Evolutionary conservation across 768 basidiomycete genomes (phyloP), one percentile per base, ranked within the genome.

Genomic region (Rossbeevera mucosa): DNA sequence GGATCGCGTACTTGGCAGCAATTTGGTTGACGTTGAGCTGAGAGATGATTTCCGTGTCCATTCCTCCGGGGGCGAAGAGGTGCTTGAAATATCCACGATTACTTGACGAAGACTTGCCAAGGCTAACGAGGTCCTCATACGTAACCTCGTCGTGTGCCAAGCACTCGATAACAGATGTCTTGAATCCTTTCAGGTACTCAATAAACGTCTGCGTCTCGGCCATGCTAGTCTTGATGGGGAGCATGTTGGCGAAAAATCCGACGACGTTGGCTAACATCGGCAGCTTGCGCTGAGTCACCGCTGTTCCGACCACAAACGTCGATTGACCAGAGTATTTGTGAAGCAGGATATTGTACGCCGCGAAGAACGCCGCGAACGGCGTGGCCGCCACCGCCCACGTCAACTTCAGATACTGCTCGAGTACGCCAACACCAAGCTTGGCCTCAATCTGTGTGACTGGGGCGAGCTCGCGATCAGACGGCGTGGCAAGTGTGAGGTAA

Each of bases 81-180:
- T 67, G 65, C 46, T 67, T 67, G 58, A 67, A 67, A 58, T 67
- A 67, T 51, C 65, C 63, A 28, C 65, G 65, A 12, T 46, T 51
- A n/a, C 56, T 46, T 12, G 61, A 49, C 16, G 60, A 54, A 2
- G 63, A 63, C 44, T 62, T 67, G 29, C 64, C 61, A 11, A 65
- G 55, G 25, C 49, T 47, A 47, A 67, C 64, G n/a, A 67, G 63
- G 48, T 67, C 66, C 48, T 67, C 66, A 31, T 65, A 67, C 5
- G 64, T 67, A 21, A 62, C 66, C 22, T 67, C 66, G 43, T 64
- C 66, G 26, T 67, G 61, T 1, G 52, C 50, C 38, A 68, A 57
- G 51, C 58, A 58, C 2, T 50, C 42, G 16, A 67, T 59, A 44
- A 68, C 30, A 5, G 52, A n/a, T 4, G 57, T 44, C 50, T 65